phyloP scores from a whole-genome alignment of 2,329 filamentous ascomycete species.

The Alternaria rosae region DNA sequence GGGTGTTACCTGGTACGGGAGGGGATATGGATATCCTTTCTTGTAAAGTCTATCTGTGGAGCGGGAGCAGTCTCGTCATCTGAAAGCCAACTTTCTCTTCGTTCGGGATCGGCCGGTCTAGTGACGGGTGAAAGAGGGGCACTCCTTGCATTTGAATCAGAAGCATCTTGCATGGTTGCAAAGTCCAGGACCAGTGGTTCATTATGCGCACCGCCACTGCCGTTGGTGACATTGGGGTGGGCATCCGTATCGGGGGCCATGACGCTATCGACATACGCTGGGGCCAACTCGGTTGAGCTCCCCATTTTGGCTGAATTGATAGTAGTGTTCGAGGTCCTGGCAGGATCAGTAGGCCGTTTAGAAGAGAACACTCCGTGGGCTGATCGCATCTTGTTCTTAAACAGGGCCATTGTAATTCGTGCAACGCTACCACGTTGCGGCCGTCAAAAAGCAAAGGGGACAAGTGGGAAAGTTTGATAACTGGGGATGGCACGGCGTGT shows the following conservation, averaged over 20 bases:
- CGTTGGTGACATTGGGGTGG: conserved; percentile 15
- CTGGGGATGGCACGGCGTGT: conserved; percentile 6
- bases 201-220: conserved; percentile 27
- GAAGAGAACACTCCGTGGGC: conserved; percentile 40
- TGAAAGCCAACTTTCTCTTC: conserved; percentile 30
- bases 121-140: conserved; percentile 26
- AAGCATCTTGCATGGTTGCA: conserved; percentile 33
- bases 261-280: conserved; percentile 40
- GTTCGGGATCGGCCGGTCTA: conserved; percentile 16
- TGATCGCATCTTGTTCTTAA: conserved; percentile 43
- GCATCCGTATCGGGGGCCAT: conserved; percentile 30
- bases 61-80: conserved; percentile 42
- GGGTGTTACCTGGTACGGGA: conserved; percentile 46
- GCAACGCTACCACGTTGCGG: neutral
- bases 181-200: conserved; percentile 45
- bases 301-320: conserved; percentile 36
- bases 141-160: conserved; percentile 28
- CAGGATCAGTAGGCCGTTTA: conserved; percentile 24
- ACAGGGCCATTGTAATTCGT: conserved; percentile 28
- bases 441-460: neutral
- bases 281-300: conserved; percentile 28
- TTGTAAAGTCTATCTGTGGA: conserved; percentile 44
- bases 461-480: conserved; percentile 3
- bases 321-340: conserved; percentile 30
- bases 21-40: conserved; percentile 48